Evolutionary conservation across 129 eudicot genomes (phyloP), one percentile per base, ranked within the genome.

Genomic region (Flaveria robusta): DNA sequence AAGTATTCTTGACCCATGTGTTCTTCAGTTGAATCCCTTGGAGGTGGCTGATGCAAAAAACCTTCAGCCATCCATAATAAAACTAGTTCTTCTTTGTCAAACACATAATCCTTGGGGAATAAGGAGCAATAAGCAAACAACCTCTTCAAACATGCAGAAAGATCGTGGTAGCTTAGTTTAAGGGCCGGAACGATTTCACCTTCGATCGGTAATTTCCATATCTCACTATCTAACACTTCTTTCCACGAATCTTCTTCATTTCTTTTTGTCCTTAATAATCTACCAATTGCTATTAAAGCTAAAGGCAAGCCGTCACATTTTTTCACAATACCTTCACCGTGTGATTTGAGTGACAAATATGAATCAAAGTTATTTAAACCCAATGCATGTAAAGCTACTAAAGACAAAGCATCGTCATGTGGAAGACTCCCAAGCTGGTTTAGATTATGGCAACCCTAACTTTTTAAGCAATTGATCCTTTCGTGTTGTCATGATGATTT

Each of bases 41-140:
- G 16, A 14, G 5, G 3, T 26, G 79, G 20, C 16, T 19, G 79
- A 8, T 27, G 41, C 70, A 83, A 51, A 37, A 83, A 77, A 23
- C 87, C 85, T 76, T 76, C 73, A 2, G 85, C 90, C 74, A 83
- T 81, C 86, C 86, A 77, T 7, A 66, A 29, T 7, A 54, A 22
- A 10, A 76, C 26, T 31, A 68, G 18, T 37, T 77, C 60, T 1
- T 66, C 4, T 26, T 62, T 74, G n/a, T 77, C 77, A 74, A 86
- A 83, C 31, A 49, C 59, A 46, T 3, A 86, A 8, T 37, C 79
- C 78, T 76, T 85, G 7, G 86, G 86, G 43, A 77, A 83, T 24
- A 86, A 22, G n/a, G 86, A 78, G 67, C 86, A 86, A 6, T 80
- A 83, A 0, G 78, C 72, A 45, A 86, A 83, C 56, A 79, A 56